Conservation (phyloP, 2,329 filamentous ascomycete genomes). For the Tolypocladium sp. region DNA sequence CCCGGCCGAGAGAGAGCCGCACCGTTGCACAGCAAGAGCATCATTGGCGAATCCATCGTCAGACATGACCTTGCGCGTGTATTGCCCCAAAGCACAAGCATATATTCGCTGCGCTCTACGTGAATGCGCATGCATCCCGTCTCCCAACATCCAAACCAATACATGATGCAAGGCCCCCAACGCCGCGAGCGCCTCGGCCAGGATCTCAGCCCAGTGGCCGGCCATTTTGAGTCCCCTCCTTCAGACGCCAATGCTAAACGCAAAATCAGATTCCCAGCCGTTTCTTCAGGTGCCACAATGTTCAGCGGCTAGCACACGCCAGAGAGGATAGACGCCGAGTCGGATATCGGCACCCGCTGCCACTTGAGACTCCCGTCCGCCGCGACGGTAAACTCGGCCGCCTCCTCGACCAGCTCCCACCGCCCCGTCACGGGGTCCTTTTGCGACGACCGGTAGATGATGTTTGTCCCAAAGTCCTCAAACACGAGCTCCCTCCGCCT, state of each 20-base stretch:
- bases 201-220: neutral
- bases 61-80: no score
- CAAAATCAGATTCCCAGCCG: neutral
- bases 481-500: constrained; percentile 27
- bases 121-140: neutral
- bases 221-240: neutral
- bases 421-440: constrained; percentile 17
- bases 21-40: neutral
- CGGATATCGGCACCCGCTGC: constrained; percentile 25
- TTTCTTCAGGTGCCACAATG: no score
- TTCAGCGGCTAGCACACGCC: constrained; percentile 12
- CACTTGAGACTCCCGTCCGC: constrained; percentile 22
- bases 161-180: neutral
- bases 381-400: constrained; percentile 19
- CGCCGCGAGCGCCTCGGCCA: neutral
- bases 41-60: neutral
- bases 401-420: constrained; percentile 30
- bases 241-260: neutral
- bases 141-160: neutral
- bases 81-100: neutral
- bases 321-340: constrained; percentile 19
- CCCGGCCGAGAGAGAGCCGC: neutral
- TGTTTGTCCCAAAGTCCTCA: constrained; percentile 24
- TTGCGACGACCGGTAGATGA: constrained; percentile 26
- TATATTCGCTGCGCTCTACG: neutral